Evolutionary conservation across 2,329 filamentous ascomycete species (phyloP).

Genomic region (Trichoderma koningii): DNA sequence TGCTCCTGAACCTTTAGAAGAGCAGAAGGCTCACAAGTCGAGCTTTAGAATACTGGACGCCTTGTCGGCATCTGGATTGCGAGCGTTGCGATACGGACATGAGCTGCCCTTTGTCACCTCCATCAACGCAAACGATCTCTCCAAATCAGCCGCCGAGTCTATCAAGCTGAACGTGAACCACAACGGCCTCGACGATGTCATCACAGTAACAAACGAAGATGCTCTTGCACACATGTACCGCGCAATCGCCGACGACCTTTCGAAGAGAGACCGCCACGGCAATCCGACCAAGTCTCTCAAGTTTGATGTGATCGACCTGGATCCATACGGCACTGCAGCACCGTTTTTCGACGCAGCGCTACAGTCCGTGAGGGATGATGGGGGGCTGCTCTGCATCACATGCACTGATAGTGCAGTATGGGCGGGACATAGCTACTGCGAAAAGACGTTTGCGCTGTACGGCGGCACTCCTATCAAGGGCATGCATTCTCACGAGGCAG

Average conservation of each 20-base stretch:
- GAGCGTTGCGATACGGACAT: conserved; percentile 86
- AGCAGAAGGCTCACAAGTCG: conserved; percentile 40
- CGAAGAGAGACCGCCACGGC: conserved; percentile 45
- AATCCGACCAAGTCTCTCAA: conserved; percentile 49
- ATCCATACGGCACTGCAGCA: conserved; percentile 92
- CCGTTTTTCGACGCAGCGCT: conserved; percentile 91
- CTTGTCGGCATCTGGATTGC: conserved; percentile 87
- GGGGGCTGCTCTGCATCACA: conserved; percentile 89
- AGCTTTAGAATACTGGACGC: conserved; percentile 89
- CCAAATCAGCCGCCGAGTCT: conserved; percentile 71
- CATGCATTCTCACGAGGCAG: conserved; percentile 82
- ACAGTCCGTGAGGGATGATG: conserved; percentile 79
- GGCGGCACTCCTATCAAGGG: conserved; percentile 87
- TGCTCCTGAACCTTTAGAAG: conserved; percentile 27
- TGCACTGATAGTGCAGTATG: conserved; percentile 96
- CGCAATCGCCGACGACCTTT: conserved; percentile 57
- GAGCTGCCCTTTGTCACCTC: conserved; percentile 84
- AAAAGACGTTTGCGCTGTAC: conserved; percentile 93
- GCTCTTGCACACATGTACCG: conserved; percentile 91
- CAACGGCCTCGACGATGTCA: conserved; percentile 72
- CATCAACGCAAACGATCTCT: conserved; percentile 88
- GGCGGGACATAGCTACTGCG: conserved; percentile 89
- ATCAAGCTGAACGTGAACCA: conserved; percentile 85
- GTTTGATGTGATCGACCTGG: conserved; percentile 94
- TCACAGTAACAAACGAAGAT: conserved; percentile 75